Evolutionary conservation across 1,284 basidiomycete genomes (phyloP), one percentile per base, ranked within the genome.

Genomic region (Puccinia sorghi): DNA sequence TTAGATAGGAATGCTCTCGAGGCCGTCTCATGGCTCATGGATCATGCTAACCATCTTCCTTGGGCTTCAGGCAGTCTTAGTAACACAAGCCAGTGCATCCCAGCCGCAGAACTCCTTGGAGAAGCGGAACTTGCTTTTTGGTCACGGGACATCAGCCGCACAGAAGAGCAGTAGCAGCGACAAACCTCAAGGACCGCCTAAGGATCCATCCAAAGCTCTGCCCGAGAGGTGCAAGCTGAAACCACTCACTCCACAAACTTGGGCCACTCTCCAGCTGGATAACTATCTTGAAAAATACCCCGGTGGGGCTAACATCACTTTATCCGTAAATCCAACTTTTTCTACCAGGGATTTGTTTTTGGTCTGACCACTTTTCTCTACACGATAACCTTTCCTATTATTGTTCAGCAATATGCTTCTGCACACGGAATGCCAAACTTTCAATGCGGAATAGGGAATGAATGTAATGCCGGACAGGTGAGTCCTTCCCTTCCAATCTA

Each of bases 401-500:
- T 41, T 56, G 0, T 79, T 61, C n/a, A 79, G 77, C 39, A 70
- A 72, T 79, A 64, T 39, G 77, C 77, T 9, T 8, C 77, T 41
- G 52, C 77, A 1, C 46, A 66, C 56, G 70, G 70, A 22, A 22
- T 67, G 12, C 46, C 69, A 5, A 79, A 72, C 46, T 79, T 79
- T 57, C 66, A 64, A 37, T 79, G 77, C 39, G 77, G 77, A 37
- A 66, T 79, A 64, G 70, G 77, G 1, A 61, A 72, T 27, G 13
- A 22, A 48, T 79, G 77, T 27, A 66, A 52, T 79, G 59, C 70
- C 17, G 77, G 77, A 41, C 77, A 79, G 50, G 77, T 79, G 69
- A 22, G 48, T 32, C 17, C 27, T 39, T 72, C 32, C 7, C 32
- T n/a, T 11, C 13, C 5, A 41, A 41, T 59, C 15, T n/a, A 54